Percentiles rank a stretch among this genome's conserved stretches.
phyloP scores from a whole-genome alignment of 2,329 filamentous ascomycete species.

The Colletotrichum sp. region DNA sequence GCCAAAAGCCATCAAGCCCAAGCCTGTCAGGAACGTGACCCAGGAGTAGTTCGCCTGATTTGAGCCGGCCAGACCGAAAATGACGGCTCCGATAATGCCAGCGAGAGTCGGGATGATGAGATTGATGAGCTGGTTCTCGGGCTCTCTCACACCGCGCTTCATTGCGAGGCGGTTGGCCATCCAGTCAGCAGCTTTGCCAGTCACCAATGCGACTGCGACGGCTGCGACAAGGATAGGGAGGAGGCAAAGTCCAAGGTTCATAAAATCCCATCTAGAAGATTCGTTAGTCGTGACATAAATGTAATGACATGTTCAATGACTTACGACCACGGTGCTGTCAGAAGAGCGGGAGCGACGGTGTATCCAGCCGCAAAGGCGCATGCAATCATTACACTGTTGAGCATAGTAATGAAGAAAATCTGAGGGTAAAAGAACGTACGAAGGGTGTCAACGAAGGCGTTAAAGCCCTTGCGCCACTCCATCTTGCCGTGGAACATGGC shows the following conservation, averaged over 20 bases:
- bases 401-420: slow-evolving; percentile 34
- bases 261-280: slow-evolving; percentile 28
- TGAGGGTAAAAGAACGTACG: slow-evolving; percentile 36
- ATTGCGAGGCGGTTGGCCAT: slow-evolving; percentile 31
- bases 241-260: slow-evolving; percentile 29
- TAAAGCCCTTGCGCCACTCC: slow-evolving; percentile 27
- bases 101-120: slow-evolving; percentile 31
- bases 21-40: slow-evolving; percentile 27
- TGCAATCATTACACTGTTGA: slow-evolving; percentile 34
- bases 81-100: slow-evolving; percentile 30
- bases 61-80: slow-evolving; percentile 34
- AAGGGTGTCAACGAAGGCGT: slow-evolving; percentile 29
- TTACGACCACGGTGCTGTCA: slow-evolving; percentile 16
- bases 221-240: slow-evolving; percentile 32
- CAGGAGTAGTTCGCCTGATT: slow-evolving; percentile 26
- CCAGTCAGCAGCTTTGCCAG: slow-evolving; percentile 32
- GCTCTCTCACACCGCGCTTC: slow-evolving; percentile 29
- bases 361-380: slow-evolving; percentile 30
- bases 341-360: slow-evolving; percentile 16
- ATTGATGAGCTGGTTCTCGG: slow-evolving; percentile 36
- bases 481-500: slow-evolving; percentile 32
- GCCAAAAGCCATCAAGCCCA: slow-evolving; percentile 31
- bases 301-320: neutral
- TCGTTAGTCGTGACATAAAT: neutral
- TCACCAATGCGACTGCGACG: slow-evolving; percentile 33